These are phyloP conservation scores for Clitocybe nebularis DNA, from an alignment of 1,284 basidiomycete genomes.

Conservation along the genomic window DNA sequence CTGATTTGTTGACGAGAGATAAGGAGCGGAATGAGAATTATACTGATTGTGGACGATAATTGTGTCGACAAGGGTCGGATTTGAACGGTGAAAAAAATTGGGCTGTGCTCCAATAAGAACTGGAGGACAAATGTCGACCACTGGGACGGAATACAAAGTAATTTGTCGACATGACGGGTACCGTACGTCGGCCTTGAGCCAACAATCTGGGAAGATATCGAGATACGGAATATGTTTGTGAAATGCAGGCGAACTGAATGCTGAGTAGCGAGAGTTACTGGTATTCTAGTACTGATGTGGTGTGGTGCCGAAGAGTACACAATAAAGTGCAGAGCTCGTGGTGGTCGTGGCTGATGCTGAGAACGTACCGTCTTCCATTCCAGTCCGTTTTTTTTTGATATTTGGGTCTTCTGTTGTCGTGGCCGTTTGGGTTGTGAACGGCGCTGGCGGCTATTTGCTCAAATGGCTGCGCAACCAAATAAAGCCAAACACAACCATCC, in stretches of 20 bases:
- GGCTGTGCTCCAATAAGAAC: slow-evolving; percentile 15
- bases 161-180: slow-evolving; percentile 10
- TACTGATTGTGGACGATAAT: slow-evolving; percentile 12
- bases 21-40: no score
- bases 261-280: slow-evolving; percentile 9
- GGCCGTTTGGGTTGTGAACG: not conserved
- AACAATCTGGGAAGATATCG: slow-evolving; percentile 21
- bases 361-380: slow-evolving; percentile 81
- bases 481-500: no score
- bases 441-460: not conserved
- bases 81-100: slow-evolving; percentile 13
- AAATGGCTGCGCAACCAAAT: no score
- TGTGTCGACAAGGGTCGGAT: slow-evolving; percentile 11
- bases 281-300: slow-evolving; percentile 6
- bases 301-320: slow-evolving; percentile 17
- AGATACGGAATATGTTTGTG: slow-evolving; percentile 9
- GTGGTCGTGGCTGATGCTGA: slow-evolving; percentile 60
- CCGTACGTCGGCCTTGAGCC: slow-evolving; percentile 30
- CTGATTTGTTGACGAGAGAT: slow-evolving; percentile 16
- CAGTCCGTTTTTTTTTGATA: slow-evolving; percentile 25
- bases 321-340: slow-evolving; percentile 13
- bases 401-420: no score
- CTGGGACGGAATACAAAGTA: slow-evolving; percentile 8
- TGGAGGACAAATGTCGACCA: slow-evolving; percentile 14
- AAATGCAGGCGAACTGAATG: slow-evolving; percentile 16